Conservation (phyloP, 1,139 yeast species). For the Blastobotrys buckinghamii region DNA sequence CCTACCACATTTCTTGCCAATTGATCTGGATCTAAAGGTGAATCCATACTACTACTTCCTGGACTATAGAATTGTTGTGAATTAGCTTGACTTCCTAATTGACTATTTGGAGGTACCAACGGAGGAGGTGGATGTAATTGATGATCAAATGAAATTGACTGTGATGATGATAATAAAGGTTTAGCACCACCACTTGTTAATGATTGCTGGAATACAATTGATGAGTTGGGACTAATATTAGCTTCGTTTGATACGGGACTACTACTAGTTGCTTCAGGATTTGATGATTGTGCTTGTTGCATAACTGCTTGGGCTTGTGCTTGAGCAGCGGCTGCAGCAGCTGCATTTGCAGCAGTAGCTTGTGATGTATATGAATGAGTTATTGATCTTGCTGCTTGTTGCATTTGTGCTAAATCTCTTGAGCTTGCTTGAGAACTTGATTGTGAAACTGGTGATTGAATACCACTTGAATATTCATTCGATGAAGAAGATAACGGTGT, state of each 20-base stretch:
- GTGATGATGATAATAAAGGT: not conserved
- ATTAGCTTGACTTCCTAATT: no score
- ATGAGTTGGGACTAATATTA: not conserved
- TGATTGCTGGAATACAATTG: not conserved
- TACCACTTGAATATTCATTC: not conserved
- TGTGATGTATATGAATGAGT: constrained; percentile 6
- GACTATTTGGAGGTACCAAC: no score
- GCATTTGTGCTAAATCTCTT: constrained; percentile 6
- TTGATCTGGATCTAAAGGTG: not conserved
- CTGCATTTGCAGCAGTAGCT: constrained; percentile 4
- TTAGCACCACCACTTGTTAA: not conserved
- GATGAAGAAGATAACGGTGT: not conserved
- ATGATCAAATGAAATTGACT: not conserved
- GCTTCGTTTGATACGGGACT: not conserved
- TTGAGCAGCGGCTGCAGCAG: constrained; percentile 7
- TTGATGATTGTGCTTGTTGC: not conserved
- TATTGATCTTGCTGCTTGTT: constrained; percentile 9
- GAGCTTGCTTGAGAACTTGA: not conserved
- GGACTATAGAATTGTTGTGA: not conserved
- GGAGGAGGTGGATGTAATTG: not conserved
- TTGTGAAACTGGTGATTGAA: not conserved
- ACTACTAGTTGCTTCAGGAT: not conserved
- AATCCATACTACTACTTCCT: not conserved
- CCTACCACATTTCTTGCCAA: not conserved
- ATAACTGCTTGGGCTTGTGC: constrained; percentile 1